A percentile compares a stretch with the other conserved stretches of the same genome.
Conservation (phyloP, 2,329 filamentous ascomycete species). For the Magnaporthiopsis rhizophila region DNA sequence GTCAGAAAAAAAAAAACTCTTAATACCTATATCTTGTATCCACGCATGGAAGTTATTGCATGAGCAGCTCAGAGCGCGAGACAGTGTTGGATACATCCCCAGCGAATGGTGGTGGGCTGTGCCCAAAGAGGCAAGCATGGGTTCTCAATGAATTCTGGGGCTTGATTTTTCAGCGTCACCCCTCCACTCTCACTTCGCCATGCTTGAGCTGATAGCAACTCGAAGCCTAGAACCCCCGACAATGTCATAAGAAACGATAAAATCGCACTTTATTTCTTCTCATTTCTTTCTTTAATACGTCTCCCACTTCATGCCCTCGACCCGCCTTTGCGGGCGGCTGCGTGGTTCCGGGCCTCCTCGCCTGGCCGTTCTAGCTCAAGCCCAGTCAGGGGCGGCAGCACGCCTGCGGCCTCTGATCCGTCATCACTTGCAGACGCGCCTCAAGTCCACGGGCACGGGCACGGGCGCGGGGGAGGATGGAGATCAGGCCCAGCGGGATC, state of each 20-base stretch:
- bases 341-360: no score
- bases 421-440: not conserved
- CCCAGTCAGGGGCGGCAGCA: not conserved
- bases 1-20: no score
- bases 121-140: not conserved
- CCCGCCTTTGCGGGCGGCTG: not conserved
- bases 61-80: no score
- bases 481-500: no score
- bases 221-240: not conserved
- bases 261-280: not conserved
- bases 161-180: not conserved
- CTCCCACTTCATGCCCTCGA: not conserved
- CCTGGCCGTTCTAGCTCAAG: not conserved
- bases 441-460: not conserved
- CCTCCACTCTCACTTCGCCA: no score
- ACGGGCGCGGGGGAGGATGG: not conserved
- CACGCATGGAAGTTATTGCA: no score
- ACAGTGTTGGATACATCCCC: no score
- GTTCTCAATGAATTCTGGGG: not conserved
- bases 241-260: not conserved
- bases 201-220: not conserved
- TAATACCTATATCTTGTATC: no score
- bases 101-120: not conserved
- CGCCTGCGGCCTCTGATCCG: not conserved
- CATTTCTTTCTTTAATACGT: not conserved